Evolutionary conservation across 768 basidiomycete genomes (phyloP).

Genomic region (Russula foetens): DNA sequence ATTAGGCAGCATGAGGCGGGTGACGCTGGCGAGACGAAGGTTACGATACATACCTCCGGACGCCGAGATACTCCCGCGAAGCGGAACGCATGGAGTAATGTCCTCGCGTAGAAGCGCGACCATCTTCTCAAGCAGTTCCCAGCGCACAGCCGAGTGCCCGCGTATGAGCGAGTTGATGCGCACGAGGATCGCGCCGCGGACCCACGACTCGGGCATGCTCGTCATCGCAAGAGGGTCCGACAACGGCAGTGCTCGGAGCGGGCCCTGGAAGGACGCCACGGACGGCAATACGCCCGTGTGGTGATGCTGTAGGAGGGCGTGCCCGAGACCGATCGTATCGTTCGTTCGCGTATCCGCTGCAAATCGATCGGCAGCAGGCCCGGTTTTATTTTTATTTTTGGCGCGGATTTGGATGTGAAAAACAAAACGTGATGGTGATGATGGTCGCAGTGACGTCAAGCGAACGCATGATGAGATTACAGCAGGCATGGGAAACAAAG

Average conservation of each 20-base stretch:
- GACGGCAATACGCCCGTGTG: conserved; percentile 69
- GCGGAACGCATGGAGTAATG: conserved; percentile 74
- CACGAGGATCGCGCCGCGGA: conserved; percentile 80
- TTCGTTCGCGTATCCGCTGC: conserved; percentile 83
- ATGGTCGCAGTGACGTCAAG: neutral
- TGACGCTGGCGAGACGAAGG: neutral
- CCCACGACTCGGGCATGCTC: conserved; percentile 83
- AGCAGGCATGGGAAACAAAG: too few species aligned
- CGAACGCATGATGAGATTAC: too few species aligned
- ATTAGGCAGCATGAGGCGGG: neutral
- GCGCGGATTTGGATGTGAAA: neutral
- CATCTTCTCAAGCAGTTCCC: conserved; percentile 76
- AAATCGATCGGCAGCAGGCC: neutral
- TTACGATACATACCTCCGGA: conserved; percentile 53
- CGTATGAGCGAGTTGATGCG: conserved; percentile 86
- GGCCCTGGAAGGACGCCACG: conserved; percentile 22
- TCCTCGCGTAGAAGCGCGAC: conserved; percentile 58
- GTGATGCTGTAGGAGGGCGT: conserved; percentile 75
- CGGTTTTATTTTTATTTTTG: too few species aligned
- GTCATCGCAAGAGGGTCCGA: conserved; percentile 56
- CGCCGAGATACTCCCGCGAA: conserved; percentile 78
- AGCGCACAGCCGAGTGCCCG: conserved; percentile 80
- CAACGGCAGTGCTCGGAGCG: conserved; percentile 53
- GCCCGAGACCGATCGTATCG: conserved; percentile 61
- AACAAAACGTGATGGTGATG: neutral